Evolutionary conservation across 2,329 filamentous ascomycete genomes (phyloP).

Genomic region (Dactylellina drechsleri): DNA sequence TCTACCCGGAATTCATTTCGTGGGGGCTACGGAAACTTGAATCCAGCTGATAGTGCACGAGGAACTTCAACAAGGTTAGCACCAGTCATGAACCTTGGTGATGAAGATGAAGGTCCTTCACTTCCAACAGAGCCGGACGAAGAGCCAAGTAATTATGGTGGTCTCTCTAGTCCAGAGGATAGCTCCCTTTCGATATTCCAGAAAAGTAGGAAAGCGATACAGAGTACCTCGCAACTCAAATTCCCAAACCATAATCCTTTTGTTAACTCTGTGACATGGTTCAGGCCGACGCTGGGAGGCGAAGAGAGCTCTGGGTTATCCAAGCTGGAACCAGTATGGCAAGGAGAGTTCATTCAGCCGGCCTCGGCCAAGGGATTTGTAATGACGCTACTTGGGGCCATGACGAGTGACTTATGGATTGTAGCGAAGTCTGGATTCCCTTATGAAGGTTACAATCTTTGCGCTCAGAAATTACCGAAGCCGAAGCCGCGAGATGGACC

Average conservation of each 20-base stretch:
- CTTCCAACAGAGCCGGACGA: slow-evolving; percentile 21
- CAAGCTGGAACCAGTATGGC: slow-evolving; percentile 21
- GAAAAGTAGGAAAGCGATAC: neutral
- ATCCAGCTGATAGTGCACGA: slow-evolving; percentile 15
- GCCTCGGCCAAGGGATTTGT: slow-evolving; percentile 13
- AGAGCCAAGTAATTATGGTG: neutral
- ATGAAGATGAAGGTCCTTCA: slow-evolving; percentile 17
- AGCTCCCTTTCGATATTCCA: slow-evolving; percentile 17
- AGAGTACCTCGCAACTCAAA: slow-evolving; percentile 4
- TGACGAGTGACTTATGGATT: slow-evolving; percentile 25
- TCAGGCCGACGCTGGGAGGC: neutral
- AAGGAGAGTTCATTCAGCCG: slow-evolving; percentile 28
- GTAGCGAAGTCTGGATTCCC: slow-evolving; percentile 21
- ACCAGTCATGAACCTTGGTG: slow-evolving; percentile 2
- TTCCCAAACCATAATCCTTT: neutral
- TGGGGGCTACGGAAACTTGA: slow-evolving; percentile 20
- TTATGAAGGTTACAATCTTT: slow-evolving; percentile 27
- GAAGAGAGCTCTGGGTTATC: slow-evolving; percentile 17
- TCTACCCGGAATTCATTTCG: neutral
- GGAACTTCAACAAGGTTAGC: neutral
- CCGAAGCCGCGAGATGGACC: slow-evolving; percentile 21
- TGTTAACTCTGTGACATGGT: slow-evolving; percentile 24
- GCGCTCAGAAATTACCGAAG: slow-evolving; percentile 19
- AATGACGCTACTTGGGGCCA: slow-evolving; percentile 5
- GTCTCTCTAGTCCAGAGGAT: slow-evolving; percentile 1